These are phyloP conservation scores for Pleurotus salmoneostramineus DNA, from an alignment of 768 basidiomycete species.

Conservation along the genomic window DNA sequence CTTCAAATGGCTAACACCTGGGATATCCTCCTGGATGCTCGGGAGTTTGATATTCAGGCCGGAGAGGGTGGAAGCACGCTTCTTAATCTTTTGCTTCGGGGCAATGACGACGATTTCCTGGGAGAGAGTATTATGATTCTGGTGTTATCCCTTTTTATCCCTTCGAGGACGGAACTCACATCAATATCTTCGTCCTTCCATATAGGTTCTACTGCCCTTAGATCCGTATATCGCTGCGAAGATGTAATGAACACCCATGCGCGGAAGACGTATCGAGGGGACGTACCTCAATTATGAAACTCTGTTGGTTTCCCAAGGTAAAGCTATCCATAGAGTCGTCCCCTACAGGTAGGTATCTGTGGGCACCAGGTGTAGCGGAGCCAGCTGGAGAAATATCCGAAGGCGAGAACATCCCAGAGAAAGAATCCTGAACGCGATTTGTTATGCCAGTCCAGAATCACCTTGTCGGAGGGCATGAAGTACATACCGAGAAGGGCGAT, in stretches of 20 bases:
- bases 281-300: constrained; percentile 1
- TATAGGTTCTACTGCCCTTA: background rate
- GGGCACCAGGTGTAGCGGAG: too few species aligned
- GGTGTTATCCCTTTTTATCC: background rate
- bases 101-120: constrained; percentile 1
- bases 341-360: too few species aligned
- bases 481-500: background rate
- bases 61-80: background rate
- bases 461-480: background rate
- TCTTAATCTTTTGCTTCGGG: background rate
- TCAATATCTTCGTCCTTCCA: background rate
- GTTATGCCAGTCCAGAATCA: background rate
- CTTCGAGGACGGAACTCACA: background rate
- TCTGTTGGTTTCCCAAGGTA: background rate
- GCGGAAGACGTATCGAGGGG: background rate
- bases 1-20: background rate
- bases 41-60: background rate
- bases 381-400: too few species aligned
- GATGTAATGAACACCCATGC: too few species aligned
- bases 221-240: background rate
- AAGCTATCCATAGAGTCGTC: background rate
- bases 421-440: background rate
- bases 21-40: background rate
- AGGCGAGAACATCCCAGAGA: background rate
- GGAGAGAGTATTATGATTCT: background rate